Evolutionary conservation across 306 rosid species (phyloP), one percentile per base, ranked within the genome.

Genomic region (Cucurbita moschata): DNA sequence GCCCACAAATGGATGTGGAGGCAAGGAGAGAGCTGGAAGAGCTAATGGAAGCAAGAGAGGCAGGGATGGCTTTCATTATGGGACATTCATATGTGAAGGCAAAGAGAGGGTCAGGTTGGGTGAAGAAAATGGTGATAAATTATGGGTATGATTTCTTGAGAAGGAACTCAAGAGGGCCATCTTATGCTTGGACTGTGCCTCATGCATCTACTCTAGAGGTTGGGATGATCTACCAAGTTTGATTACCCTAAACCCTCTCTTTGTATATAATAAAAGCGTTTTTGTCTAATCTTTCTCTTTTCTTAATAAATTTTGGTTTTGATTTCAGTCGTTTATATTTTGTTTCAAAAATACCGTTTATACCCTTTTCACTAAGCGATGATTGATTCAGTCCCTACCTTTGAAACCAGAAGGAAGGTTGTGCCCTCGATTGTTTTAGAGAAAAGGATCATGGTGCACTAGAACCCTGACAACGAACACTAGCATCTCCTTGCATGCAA

Each of bases 201-300:
- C 92, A 88, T 83, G 99, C 96, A 16, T 89, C 97, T 77, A 91
- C 97, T 71, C 72, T 95, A 76, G 99, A 95, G 82, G 99, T 95
- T 40, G 99, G 99, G 39, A 91, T 95, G 97, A 78, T 95, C 42
- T 91, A 91, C 77, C 87, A 84, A 76, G 96, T 95, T 52, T 91
- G 76, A 78, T 80, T 40, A 30, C 35, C 35, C 35, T 30, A 59
- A 51, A 51, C 1, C 6, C 75, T 72, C 72, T 44, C 53, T 39
- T 55, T 53, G 76, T 72, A 72, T 55, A 70, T 70, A 50, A 70
- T 70, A 15, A 70, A 70, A 70, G n/a, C 74, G 51, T 70, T 70
- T 70, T 69, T 69, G 58, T 26, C 57, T 14, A 2, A 30, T 30
- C 35, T 2, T 2, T 30, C 4, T 30, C 35, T 30, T 30, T 30